A percentile compares a stretch with the other conserved stretches of the same genome.
phyloP scores from a whole-genome alignment of 1,284 basidiomycete species.

The Trichosporon sp. region DNA sequence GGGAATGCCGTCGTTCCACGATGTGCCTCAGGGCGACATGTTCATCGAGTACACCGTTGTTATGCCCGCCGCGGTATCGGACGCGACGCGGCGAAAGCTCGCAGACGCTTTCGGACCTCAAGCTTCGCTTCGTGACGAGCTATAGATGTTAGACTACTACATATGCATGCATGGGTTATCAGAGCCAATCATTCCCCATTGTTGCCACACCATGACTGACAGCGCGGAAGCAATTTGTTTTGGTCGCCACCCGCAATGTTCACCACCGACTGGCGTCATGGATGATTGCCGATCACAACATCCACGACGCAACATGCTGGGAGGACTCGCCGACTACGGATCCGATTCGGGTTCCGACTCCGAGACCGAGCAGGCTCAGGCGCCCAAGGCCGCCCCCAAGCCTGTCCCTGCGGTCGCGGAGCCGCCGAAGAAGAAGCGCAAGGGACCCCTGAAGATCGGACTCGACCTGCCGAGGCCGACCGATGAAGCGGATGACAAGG shows the following conservation, averaged over 20 bases:
- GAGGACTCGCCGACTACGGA: slow-evolving; percentile 49
- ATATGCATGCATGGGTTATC: slow-evolving; percentile 1
- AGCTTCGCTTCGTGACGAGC: neutral
- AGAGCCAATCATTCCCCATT: neutral
- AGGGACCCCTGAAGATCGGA: slow-evolving; percentile 36
- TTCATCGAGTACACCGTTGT: slow-evolving; percentile 90
- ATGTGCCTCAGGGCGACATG: slow-evolving; percentile 71
- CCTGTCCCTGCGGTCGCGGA: slow-evolving; percentile 22
- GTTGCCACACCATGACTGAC: neutral
- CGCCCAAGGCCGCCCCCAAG: neutral
- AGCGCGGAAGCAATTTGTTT: slow-evolving; percentile 4
- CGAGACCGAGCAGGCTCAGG: slow-evolving; percentile 4
- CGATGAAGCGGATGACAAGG: slow-evolving; percentile 18
- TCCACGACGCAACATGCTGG: slow-evolving; percentile 39
- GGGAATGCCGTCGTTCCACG: slow-evolving; percentile 79
- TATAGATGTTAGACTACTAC: slow-evolving; percentile 18
- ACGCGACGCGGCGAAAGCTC: slow-evolving; percentile 60
- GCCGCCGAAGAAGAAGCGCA: slow-evolving; percentile 36
- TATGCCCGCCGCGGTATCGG: slow-evolving; percentile 70
- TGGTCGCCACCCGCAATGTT: slow-evolving; percentile 16
- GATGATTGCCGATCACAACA: neutral
- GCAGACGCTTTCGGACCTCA: neutral
- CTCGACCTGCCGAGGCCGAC: slow-evolving; percentile 13
- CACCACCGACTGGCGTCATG: neutral
- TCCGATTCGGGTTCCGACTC: slow-evolving; percentile 47